Evolutionary conservation across 2,329 filamentous ascomycete genomes (phyloP).

Genomic region (Beauveria australis): DNA sequence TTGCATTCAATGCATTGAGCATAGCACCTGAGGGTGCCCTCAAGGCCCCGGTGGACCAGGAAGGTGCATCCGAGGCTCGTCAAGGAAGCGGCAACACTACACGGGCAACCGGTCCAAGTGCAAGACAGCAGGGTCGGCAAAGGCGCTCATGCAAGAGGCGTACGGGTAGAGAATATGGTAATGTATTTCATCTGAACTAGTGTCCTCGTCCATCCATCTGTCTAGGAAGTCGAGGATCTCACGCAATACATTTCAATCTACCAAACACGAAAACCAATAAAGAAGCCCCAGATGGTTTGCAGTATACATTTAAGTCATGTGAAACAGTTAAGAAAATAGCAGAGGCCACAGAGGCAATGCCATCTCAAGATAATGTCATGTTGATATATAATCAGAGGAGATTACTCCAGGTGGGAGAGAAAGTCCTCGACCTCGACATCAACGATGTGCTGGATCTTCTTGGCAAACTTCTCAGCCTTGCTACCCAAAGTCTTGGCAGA

Average conservation of each 20-base stretch:
- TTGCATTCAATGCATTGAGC: background rate
- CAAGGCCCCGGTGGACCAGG: background rate
- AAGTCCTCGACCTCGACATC: constrained; percentile 55
- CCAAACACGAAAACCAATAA: background rate
- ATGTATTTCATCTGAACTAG: constrained; percentile 10
- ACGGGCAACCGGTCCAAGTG: background rate
- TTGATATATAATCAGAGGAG: background rate
- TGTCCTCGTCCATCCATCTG: constrained; percentile 1
- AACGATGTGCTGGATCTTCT: constrained; percentile 55
- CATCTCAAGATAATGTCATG: background rate
- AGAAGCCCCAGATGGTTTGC: constrained; percentile 1
- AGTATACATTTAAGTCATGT: constrained; percentile 9
- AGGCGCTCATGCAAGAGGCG: background rate
- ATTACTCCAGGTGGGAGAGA: constrained; percentile 42
- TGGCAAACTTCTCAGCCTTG: constrained; percentile 53
- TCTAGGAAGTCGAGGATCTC: background rate
- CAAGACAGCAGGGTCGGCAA: too few relatives aligned
- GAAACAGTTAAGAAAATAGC: constrained; percentile 1
- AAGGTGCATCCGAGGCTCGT: background rate
- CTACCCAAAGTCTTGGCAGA: constrained; percentile 42
- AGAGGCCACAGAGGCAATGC: background rate
- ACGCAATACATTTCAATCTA: background rate
- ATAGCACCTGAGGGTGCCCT: background rate
- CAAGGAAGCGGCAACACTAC: background rate
- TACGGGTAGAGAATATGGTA: background rate